These are phyloP conservation scores for Penicillium flavigenum DNA, from an alignment of 495 filamentous ascomycete species.

Conservation along the genomic window DNA sequence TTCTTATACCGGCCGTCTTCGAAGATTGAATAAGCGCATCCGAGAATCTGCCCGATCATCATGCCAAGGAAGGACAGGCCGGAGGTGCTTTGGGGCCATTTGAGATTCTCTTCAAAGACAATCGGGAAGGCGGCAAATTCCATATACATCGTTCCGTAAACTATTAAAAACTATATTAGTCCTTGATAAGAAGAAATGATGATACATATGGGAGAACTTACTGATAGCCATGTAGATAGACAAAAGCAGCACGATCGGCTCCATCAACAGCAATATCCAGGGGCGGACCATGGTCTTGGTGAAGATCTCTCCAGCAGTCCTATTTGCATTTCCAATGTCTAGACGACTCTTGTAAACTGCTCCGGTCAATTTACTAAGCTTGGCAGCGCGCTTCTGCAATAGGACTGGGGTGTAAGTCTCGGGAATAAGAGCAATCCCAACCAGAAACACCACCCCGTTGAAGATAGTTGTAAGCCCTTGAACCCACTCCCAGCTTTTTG, in stretches of 20 bases:
- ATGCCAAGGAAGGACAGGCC: conserved; percentile 71
- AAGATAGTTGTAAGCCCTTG: conserved; percentile 43
- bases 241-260: conserved; percentile 54
- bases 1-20: conserved; percentile 22
- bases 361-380: conserved; percentile 43
- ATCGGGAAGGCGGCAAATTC: conserved; percentile 73
- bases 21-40: conserved; percentile 38
- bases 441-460: conserved; percentile 41
- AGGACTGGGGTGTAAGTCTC: conserved; percentile 52
- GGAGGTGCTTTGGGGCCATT: conserved; percentile 60
- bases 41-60: conserved; percentile 66
- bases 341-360: conserved; percentile 36
- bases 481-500: conserved; percentile 57
- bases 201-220: not conserved
- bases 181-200: not conserved
- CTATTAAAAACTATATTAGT: not conserved
- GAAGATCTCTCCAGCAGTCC: conserved; percentile 16
- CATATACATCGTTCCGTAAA: conserved; percentile 69
- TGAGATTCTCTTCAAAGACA: conserved; percentile 64
- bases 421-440: conserved; percentile 40
- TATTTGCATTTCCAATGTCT: conserved; percentile 10
- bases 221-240: conserved; percentile 62
- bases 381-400: conserved; percentile 37
- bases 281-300: conserved; percentile 29
- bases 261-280: conserved; percentile 27